These are phyloP conservation scores for Debaryomyces psychrophilus DNA, from an alignment of 1,139 yeast genomes.

Conservation along the genomic window DNA sequence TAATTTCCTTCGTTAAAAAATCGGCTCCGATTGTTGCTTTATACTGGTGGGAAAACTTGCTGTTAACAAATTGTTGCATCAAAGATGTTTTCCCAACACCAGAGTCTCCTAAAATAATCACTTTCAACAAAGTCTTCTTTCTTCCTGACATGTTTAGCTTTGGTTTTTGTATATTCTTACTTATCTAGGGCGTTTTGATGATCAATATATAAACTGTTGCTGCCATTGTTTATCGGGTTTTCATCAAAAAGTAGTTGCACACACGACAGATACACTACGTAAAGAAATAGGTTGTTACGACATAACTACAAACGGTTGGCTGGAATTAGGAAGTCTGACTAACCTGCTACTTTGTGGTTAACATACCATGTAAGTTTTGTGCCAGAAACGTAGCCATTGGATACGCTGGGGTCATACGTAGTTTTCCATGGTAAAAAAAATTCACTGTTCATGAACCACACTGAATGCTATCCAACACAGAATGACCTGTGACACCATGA, in stretches of 20 bases:
- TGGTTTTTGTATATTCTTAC: neutral
- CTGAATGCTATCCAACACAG: no score
- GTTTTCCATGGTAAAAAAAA: no score
- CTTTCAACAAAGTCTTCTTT: constrained; percentile 89
- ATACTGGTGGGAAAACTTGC: constrained; percentile 92
- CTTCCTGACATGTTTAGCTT: constrained; percentile 60
- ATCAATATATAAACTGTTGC: neutral
- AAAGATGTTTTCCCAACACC: constrained; percentile 98
- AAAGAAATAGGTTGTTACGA: neutral
- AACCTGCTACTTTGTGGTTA: no score
- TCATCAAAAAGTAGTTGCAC: neutral
- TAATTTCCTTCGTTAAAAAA: constrained; percentile 87
- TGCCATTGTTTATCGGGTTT: constrained; percentile 8
- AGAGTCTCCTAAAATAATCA: constrained; percentile 93
- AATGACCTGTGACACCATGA: no score
- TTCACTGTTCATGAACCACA: no score
- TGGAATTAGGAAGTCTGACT: neutral
- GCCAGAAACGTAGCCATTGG: no score
- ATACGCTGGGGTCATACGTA: no score
- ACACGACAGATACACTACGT: neutral
- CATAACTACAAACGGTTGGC: neutral
- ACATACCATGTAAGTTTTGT: no score
- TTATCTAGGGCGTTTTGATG: constrained; percentile 3
- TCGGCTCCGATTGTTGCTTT: constrained; percentile 99
- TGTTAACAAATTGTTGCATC: constrained; percentile 95